Evolutionary conservation across 257 asterid species (phyloP).

Genomic region (Nicotiana obtusifolia): DNA sequence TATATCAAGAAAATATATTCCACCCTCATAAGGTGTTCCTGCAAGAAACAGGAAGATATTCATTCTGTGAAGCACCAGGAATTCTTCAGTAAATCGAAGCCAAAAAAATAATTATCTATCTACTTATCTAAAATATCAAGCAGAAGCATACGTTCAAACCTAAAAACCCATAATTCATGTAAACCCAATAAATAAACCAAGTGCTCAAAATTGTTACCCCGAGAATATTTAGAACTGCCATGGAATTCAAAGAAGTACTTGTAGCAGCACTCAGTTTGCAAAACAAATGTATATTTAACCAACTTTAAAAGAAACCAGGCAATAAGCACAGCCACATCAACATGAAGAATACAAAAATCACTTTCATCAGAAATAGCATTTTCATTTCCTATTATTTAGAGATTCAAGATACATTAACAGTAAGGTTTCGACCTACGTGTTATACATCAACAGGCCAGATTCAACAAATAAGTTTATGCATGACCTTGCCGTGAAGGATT

Average conservation of each 20-base stretch:
- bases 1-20: conserved; percentile 82
- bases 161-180: background rate
- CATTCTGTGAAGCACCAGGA: background rate
- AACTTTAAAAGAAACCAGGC: background rate
- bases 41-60: conserved; percentile 17
- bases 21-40: conserved; percentile 97
- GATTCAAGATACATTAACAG: background rate
- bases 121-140: background rate
- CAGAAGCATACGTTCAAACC: background rate
- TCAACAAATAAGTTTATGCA: background rate
- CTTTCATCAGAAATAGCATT: background rate
- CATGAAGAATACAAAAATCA: background rate
- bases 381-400: background rate
- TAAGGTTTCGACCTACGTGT: background rate
- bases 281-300: background rate
- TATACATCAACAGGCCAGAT: background rate
- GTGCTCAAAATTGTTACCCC: background rate
- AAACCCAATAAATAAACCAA: background rate
- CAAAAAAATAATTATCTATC: background rate
- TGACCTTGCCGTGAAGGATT: background rate
- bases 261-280: background rate
- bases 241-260: background rate
- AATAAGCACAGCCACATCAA: background rate
- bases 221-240: background rate
- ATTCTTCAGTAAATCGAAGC: background rate